phyloP scores from a whole-genome alignment of 495 filamentous ascomycete species.

The Penicillium daleae region DNA sequence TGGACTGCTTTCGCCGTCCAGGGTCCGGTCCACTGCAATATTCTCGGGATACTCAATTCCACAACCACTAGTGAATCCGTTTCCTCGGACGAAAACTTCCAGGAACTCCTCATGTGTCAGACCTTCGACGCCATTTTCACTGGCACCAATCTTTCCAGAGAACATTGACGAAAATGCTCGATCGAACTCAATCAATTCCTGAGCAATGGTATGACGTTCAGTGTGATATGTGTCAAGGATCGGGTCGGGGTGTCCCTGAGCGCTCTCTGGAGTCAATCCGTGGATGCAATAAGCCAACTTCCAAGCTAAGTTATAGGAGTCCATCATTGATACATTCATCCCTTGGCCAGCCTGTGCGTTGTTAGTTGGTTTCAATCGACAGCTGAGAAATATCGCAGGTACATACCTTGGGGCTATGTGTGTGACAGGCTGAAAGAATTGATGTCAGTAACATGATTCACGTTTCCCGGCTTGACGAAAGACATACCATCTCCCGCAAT shows the following conservation, averaged over 20 bases:
- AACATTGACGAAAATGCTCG: slow-evolving; percentile 58
- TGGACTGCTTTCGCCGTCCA: slow-evolving; percentile 26
- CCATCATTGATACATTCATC: slow-evolving; percentile 88
- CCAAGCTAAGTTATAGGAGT: slow-evolving; percentile 83
- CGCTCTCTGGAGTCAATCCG: slow-evolving; percentile 51
- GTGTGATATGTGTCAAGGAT: slow-evolving; percentile 71
- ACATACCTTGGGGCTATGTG: slow-evolving; percentile 69
- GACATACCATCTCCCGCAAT: slow-evolving; percentile 64
- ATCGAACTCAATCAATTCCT: slow-evolving; percentile 77
- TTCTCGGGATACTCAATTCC: slow-evolving; percentile 52
- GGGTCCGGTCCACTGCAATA: slow-evolving; percentile 37
- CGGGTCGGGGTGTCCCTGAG: slow-evolving; percentile 45
- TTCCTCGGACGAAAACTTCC: slow-evolving; percentile 48
- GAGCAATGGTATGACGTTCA: slow-evolving; percentile 69
- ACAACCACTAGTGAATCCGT: slow-evolving; percentile 52
- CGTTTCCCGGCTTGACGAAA: neutral
- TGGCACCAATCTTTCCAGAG: slow-evolving; percentile 49
- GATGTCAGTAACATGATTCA: neutral
- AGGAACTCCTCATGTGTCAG: slow-evolving; percentile 58
- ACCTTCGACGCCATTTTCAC: slow-evolving; percentile 35
- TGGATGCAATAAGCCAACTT: slow-evolving; percentile 74
- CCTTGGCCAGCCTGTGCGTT: slow-evolving; percentile 74
- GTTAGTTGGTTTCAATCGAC: neutral
- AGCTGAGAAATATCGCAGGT: neutral
- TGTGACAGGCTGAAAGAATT: slow-evolving; percentile 48